phyloP scores from a whole-genome alignment of 805 yeast species.

The Teunomyces gatunensis region DNA sequence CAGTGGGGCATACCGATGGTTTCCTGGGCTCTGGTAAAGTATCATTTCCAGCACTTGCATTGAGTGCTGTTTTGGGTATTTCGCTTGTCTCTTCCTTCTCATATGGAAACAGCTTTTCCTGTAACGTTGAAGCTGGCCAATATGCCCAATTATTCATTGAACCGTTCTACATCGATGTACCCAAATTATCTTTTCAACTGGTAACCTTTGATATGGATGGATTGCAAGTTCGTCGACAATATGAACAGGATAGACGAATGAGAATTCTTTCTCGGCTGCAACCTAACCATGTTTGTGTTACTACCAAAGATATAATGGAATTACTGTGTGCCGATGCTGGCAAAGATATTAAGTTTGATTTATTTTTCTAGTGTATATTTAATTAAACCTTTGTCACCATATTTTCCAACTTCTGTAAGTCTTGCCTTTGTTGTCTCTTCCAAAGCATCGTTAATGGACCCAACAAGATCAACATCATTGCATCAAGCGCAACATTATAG shows the following conservation, averaged over 20 bases:
- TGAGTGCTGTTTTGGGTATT: neutral
- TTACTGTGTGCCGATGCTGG: slow-evolving; percentile 1
- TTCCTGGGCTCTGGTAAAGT: neutral
- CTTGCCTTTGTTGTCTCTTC: slow-evolving; percentile 7
- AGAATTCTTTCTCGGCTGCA: neutral
- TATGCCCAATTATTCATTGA: slow-evolving; percentile 4
- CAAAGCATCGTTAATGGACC: slow-evolving; percentile 22
- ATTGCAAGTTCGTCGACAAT: neutral
- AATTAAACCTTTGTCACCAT: neutral
- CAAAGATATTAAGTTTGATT: neutral
- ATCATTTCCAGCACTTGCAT: neutral
- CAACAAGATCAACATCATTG: slow-evolving; percentile 14
- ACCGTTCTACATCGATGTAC: slow-evolving; percentile 3
- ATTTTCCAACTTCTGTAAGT: slow-evolving; percentile 1
- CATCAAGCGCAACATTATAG: slow-evolving; percentile 14
- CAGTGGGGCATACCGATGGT: neutral
- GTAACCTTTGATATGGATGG: neutral
- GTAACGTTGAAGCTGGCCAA: neutral
- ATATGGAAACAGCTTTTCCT: neutral
- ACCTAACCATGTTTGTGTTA: slow-evolving; percentile 2
- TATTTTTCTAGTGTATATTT: neutral
- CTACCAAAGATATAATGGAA: neutral
- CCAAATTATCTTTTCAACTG: neutral
- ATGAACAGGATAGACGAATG: neutral
- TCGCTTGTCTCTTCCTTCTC: neutral